Evolutionary conservation across 2,329 filamentous ascomycete species (phyloP).

Genomic region (Incumbomyces lentus): DNA sequence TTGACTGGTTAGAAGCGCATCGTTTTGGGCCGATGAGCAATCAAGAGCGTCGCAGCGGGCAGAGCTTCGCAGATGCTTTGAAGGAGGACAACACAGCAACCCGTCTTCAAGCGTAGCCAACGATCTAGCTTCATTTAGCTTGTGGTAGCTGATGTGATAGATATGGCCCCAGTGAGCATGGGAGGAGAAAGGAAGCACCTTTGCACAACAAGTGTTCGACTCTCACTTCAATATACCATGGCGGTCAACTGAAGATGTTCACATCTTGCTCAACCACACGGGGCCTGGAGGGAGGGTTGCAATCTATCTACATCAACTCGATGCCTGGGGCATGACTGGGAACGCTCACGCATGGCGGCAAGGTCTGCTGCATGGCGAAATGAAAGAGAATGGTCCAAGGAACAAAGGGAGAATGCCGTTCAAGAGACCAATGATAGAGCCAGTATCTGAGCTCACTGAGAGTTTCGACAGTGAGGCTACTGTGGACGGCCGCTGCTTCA

Average conservation of each 20-base stretch:
- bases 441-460: too few relatives aligned
- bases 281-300: slow-evolving; percentile 24
- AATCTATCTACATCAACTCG: slow-evolving; percentile 33
- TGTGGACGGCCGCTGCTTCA: too few relatives aligned
- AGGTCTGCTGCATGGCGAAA: slow-evolving; percentile 34
- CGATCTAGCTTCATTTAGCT: too few relatives aligned
- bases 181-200: slow-evolving; percentile 19
- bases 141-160: too few relatives aligned
- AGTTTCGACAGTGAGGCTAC: too few relatives aligned
- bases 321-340: slow-evolving; percentile 22
- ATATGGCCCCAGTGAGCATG: too few relatives aligned
- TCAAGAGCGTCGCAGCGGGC: too few relatives aligned
- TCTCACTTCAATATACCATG: slow-evolving; percentile 31
- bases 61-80: too few relatives aligned
- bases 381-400: slow-evolving; percentile 28
- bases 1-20: too few relatives aligned
- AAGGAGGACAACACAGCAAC: too few relatives aligned
- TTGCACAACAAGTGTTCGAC: slow-evolving; percentile 34
- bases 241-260: slow-evolving; percentile 30
- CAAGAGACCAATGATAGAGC: slow-evolving; percentile 18
- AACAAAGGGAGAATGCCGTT: slow-evolving; percentile 28
- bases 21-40: too few relatives aligned
- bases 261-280: slow-evolving; percentile 27
- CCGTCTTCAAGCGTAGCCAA: too few relatives aligned
- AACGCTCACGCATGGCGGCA: slow-evolving; percentile 24